Conservation (phyloP, 768 basidiomycete genomes). For the Serpula lacrymans region DNA sequence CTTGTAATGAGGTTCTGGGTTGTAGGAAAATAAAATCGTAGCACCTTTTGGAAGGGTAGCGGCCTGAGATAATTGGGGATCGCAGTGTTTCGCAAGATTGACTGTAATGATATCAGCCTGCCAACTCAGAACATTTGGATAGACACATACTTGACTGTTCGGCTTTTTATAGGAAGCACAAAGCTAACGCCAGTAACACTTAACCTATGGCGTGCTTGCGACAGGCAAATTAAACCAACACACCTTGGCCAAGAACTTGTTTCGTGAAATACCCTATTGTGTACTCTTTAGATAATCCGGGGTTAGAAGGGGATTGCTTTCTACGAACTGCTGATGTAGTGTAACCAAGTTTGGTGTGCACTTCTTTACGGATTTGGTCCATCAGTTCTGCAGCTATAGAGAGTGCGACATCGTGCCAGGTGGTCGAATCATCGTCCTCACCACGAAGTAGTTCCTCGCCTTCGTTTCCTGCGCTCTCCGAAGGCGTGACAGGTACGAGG, state of each 20-base stretch:
- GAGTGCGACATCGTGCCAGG: conserved; percentile 93
- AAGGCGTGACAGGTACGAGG: conserved; percentile 53
- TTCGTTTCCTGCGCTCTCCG: conserved; percentile 17
- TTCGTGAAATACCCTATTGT: conserved; percentile 79
- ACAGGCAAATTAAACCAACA: conserved; percentile 1
- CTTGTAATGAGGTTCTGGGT: conserved; percentile 1
- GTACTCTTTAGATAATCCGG: neutral
- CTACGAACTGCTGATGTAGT: conserved; percentile 84
- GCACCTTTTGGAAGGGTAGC: conserved; percentile 84
- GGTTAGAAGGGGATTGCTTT: neutral
- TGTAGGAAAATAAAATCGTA: neutral
- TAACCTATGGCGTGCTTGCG: neutral
- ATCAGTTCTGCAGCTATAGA: conserved; percentile 88
- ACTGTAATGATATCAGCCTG: conserved; percentile 42
- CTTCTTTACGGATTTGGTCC: conserved; percentile 64
- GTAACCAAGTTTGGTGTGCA: conserved; percentile 75
- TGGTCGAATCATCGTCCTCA: conserved; percentile 36
- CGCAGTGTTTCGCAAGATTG: conserved; percentile 75
- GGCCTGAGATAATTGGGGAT: conserved; percentile 84
- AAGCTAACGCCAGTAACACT: conserved; percentile 45
- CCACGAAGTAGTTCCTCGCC: conserved; percentile 8
- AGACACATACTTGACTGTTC: conserved; percentile 63
- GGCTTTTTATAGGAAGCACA: conserved; percentile 91
- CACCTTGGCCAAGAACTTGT: conserved; percentile 95
- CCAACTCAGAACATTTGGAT: neutral